Base-by-base conservation (phyloP, 345 rosid genomes). In the Lepidium didymum region DNA sequence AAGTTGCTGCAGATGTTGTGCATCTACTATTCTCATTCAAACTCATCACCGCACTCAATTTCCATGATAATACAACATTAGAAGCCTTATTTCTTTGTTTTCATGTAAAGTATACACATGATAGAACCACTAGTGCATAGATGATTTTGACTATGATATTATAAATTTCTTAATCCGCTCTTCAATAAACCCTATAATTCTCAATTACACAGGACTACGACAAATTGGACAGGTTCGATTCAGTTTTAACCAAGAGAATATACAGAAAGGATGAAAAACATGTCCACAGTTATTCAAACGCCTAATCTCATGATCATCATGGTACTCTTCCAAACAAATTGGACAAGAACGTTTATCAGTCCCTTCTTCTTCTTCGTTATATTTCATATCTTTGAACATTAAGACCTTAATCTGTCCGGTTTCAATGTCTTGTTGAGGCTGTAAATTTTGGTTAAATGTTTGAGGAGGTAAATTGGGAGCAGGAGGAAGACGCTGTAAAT, bases 381-480 rank as follows among this genome's bases (percentile, higher is more conserved):
- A 2, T 41, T 52, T 1, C 41, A 65, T 65, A 16, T 65, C 61
- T 65, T 65, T 65, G 70, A 65, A 65, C 19, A 15, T 12, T 44
- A 54, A 10, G 56, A 55, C 34, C 10, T 54, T 54, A 1, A 27
- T 27, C 6, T 42, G 50, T 37, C 75, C 57, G 33, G 57, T 71
- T 71, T 63, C 69, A 37, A 45, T 71, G 42, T 71, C 69, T 70
- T 43, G n/a, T n/a, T n/a, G n/a, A n/a, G n/a, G n/a, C n/a, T n/a
- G n/a, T n/a, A n/a, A n/a, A n/a, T n/a, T n/a, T n/a, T n/a, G n/a
- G n/a, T n/a, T n/a, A n/a, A n/a, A n/a, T n/a, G n/a, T n/a, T n/a
- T n/a, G n/a, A n/a, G n/a, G n/a, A n/a, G n/a, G n/a, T n/a, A n/a
- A n/a, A n/a, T n/a, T n/a, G n/a, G n/a, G n/a, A n/a, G n/a, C n/a